Evolutionary conservation across 2,329 filamentous ascomycete species (phyloP), one percentile per base, ranked within the genome.

Genomic region (Colletotrichum filicis): DNA sequence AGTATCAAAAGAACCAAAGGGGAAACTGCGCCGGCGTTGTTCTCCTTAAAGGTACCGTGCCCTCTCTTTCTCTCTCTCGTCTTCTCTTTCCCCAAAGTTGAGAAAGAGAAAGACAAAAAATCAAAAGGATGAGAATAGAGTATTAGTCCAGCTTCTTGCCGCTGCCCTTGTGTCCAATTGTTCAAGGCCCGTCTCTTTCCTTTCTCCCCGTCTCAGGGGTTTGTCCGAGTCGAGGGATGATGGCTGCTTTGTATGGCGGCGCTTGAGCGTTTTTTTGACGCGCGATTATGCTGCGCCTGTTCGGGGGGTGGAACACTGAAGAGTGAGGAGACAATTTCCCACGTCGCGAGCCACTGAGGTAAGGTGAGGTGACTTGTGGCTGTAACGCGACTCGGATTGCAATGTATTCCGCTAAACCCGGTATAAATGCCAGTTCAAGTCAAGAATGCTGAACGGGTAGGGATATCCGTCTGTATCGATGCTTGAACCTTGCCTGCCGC

Each of bases 281-380:
- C 83, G 84, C 84, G 83, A 85, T 85, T 85, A 84, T 79, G 79
- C 79, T 83, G 81, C 82, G 82, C 79, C 81, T 83, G 82, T 79
- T 46, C 77, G 78, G 77, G 79, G 78, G 74, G 76, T 76, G 77
- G 68, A 75, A 76, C 35, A 52, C 16, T 56, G 69, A 67, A 68
- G 9, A 52, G 60, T 64, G 68, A 71, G 60, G 70, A 65, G 32
- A 70, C 59, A 52, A 42, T 63, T 56, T 46, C 53, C 58, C 68
- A 66, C 61, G 52, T 61, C 49, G 58, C 63, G 55, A 59, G 46
- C 59, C 37, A 35, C 32, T 32, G 35, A 42, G 12, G 14, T 16
- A 2, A 3, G 12, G 42, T 22, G 22, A 53, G n/a, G 42, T n/a
- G 61, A n/a, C 49, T 55, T 62, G 24, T 11, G 46, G 22, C 58